These are phyloP conservation scores for Asclepias syriaca DNA, from an alignment of 257 asterid species.

Conservation along the genomic window DNA sequence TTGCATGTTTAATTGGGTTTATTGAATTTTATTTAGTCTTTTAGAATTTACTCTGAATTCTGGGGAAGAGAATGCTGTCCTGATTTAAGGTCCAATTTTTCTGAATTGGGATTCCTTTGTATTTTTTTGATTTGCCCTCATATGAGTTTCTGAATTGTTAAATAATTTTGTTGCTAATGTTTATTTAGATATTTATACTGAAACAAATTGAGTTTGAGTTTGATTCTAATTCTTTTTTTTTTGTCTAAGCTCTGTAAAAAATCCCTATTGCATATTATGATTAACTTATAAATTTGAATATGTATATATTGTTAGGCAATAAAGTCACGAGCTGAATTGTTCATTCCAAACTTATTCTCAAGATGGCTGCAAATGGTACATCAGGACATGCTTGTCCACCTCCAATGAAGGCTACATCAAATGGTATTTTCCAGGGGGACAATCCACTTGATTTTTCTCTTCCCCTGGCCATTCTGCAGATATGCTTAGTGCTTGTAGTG, in stretches of 20 bases:
- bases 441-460: constrained; percentile 68
- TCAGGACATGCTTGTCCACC: constrained; percentile 32
- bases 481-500: constrained; percentile 49
- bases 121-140: no score
- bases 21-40: background rate
- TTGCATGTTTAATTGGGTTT: background rate
- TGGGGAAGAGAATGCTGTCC: background rate
- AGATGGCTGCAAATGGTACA: constrained; percentile 25
- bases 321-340: constrained; percentile 1
- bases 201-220: no score
- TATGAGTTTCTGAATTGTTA: background rate
- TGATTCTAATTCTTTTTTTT: background rate
- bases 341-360: background rate
- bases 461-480: constrained; percentile 63
- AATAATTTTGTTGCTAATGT: background rate
- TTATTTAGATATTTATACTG: no score
- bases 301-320: background rate
- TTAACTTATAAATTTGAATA: background rate
- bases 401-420: constrained; percentile 71
- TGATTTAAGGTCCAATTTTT: no score
- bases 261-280: background rate
- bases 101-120: no score
- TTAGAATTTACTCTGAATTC: background rate
- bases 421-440: constrained; percentile 73
- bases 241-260: background rate